Base-by-base conservation (phyloP, 805 yeast species). In the Kuraishia cidri region DNA sequence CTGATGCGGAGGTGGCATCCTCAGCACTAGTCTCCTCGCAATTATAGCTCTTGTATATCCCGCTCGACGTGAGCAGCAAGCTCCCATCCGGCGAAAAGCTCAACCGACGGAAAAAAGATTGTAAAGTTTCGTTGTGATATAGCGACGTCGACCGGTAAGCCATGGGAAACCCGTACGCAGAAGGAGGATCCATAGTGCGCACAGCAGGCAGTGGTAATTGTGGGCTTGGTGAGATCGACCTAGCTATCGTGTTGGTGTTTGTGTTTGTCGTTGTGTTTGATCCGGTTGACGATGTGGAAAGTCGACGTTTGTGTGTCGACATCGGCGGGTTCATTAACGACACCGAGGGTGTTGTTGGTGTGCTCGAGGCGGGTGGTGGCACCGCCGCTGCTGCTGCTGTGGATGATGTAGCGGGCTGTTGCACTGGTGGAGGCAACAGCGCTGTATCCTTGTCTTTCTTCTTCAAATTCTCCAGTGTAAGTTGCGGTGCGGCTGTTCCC, bases 51-150 rank as follows among this genome's bases (percentile, higher is more conserved):
- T 69, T 69, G 54, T 71, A 59, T 40, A 75, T 57, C 36, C 96
- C 94, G 33, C 94, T 62, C 26, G 92, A 94, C 0, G 94, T 73
- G 19, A 90, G 57, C 21, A 92, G 58, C 24, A 92, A 52, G 35
- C 68, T 64, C 1, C 99, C 99, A 54, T 94, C 97, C 0, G 95
- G 95, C 0, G 96, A 81, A 48, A 90, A 86, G 1, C 79, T 57
- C 35, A 90, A 64, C 38, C 97, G 61, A 39, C 99, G 66, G 62
- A 92, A 92, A 49, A 92, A 92, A 1, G 96, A 82, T 35, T 86
- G 86, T 22, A 90, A 66, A 0, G 94, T 77, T 47, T 90, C 98
- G 39, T 87, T 77, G 48, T 87, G 92, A 46, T 82, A 86, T 5
- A 85, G 50, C 47, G 61, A 61, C 4, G 65, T 53, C n/a, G 53